These are phyloP conservation scores for Phlyctochytrium bullatum DNA, from an alignment of 192 early-diverging fungal genomes.

Conservation along the genomic window DNA sequence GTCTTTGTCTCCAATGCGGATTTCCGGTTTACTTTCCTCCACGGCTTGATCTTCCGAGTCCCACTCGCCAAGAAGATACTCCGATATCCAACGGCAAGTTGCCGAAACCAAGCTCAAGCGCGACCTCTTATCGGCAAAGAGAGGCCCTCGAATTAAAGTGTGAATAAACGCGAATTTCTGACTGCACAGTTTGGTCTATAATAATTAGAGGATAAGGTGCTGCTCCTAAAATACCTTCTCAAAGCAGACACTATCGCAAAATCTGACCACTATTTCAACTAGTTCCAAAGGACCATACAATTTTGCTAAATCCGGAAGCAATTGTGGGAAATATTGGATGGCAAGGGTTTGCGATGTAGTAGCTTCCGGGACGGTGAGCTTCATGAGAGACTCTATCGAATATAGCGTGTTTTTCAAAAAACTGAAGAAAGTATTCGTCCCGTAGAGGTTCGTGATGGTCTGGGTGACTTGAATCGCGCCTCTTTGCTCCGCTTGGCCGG, in stretches of 20 bases:
- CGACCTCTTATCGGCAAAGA: constrained; percentile 33
- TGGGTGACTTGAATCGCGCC: neutral
- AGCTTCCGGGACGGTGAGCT: neutral
- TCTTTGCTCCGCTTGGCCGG: constrained; percentile 21
- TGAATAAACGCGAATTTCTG: constrained; percentile 41
- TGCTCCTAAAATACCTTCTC: constrained; percentile 19
- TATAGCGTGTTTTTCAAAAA: constrained; percentile 6
- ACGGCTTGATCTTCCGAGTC: no score
- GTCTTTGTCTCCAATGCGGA: constrained; percentile 32
- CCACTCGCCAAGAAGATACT: constrained; percentile 26
- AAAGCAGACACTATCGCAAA: constrained; percentile 32
- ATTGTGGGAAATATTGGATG: constrained; percentile 37
- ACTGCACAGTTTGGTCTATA: constrained; percentile 24
- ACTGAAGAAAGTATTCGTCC: neutral
- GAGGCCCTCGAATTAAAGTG: constrained; percentile 31
- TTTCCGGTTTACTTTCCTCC: no score
- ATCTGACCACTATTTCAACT: constrained; percentile 28
- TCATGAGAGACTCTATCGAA: constrained; percentile 8
- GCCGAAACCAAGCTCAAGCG: constrained; percentile 28
- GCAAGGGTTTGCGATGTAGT: constrained; percentile 62
- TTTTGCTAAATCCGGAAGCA: constrained; percentile 42
- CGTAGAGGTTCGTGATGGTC: neutral
- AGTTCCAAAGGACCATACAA: constrained; percentile 27
- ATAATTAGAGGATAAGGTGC: neutral
- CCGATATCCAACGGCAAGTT: constrained; percentile 38